phyloP scores from a whole-genome alignment of 2,329 filamentous ascomycete genomes.

The Neonectria hederae region DNA sequence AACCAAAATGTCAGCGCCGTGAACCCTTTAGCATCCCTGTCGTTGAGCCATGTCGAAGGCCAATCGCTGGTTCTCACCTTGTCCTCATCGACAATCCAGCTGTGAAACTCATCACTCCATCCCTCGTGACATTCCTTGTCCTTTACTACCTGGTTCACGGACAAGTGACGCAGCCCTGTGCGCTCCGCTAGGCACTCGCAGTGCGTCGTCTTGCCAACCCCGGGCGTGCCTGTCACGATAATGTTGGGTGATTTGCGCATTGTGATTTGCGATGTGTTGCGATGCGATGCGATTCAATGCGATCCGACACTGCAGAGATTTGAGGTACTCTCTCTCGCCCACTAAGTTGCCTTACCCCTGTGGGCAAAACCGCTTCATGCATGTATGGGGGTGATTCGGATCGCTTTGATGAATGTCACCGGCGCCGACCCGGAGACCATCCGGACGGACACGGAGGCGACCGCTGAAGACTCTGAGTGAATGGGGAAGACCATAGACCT shows the following conservation, averaged over 20 bases:
- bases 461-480: background rate
- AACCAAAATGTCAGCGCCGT: slow-evolving; percentile 19
- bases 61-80: slow-evolving; percentile 66
- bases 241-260: slow-evolving; percentile 79
- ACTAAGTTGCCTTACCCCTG: background rate
- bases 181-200: slow-evolving; percentile 81
- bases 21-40: background rate
- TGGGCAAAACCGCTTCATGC: slow-evolving; percentile 26
- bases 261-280: slow-evolving; percentile 32
- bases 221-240: slow-evolving; percentile 93
- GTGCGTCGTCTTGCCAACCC: slow-evolving; percentile 95
- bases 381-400: slow-evolving; percentile 29
- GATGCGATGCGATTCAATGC: background rate
- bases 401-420: slow-evolving; percentile 15
- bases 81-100: slow-evolving; percentile 96
- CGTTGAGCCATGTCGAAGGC: background rate
- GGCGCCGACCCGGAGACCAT: background rate
- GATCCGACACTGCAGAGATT: slow-evolving; percentile 36
- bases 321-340: slow-evolving; percentile 13
- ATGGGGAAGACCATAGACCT: background rate
- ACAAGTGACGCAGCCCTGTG: slow-evolving; percentile 82
- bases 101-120: slow-evolving; percentile 84
- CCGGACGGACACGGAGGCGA: background rate
- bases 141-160: slow-evolving; percentile 92
- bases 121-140: slow-evolving; percentile 87